A percentile compares a stretch with the other conserved stretches of the same genome.
Conservation (phyloP, 2,329 filamentous ascomycete species). For the Tolypocladium amazonense region DNA sequence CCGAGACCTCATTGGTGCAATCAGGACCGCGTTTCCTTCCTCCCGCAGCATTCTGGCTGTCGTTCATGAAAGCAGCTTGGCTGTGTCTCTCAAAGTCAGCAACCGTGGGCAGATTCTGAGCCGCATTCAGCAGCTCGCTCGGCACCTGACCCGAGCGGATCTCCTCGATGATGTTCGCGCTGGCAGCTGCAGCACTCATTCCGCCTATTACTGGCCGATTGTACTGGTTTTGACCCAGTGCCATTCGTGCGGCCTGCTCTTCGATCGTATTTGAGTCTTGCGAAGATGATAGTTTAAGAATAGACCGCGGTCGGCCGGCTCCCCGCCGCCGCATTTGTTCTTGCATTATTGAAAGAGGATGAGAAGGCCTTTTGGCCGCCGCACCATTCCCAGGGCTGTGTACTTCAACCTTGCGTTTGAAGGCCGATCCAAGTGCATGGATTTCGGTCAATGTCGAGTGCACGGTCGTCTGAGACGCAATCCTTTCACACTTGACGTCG, state of each 20-base stretch:
- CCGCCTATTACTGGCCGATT: constrained; percentile 10
- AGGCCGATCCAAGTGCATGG: not conserved
- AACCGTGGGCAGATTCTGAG: constrained; percentile 12
- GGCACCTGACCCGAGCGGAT: constrained; percentile 15
- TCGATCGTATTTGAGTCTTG: constrained; percentile 4
- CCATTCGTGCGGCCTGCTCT: not conserved
- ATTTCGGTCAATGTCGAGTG: not conserved
- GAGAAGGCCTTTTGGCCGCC: constrained; percentile 6
- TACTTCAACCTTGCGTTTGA: constrained; percentile 20
- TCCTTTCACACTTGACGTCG: not conserved
- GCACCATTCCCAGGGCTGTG: constrained; percentile 17
- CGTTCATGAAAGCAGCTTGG: not conserved
- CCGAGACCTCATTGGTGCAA: not conserved
- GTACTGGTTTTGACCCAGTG: constrained; percentile 11
- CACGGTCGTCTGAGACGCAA: not conserved
- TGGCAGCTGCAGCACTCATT: not conserved
- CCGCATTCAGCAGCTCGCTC: not conserved
- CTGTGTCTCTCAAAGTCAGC: constrained; percentile 13
- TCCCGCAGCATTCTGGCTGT: not conserved
- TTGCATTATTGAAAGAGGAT: constrained; percentile 21
- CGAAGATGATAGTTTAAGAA: constrained; percentile 17
- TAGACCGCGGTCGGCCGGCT: constrained; percentile 18
- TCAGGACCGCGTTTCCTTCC: not conserved
- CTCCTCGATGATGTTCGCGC: constrained; percentile 13
- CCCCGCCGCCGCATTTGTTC: constrained; percentile 24